Base-by-base conservation (phyloP, 179 eudicot genomes). In the Patellifolia procumbens region DNA sequence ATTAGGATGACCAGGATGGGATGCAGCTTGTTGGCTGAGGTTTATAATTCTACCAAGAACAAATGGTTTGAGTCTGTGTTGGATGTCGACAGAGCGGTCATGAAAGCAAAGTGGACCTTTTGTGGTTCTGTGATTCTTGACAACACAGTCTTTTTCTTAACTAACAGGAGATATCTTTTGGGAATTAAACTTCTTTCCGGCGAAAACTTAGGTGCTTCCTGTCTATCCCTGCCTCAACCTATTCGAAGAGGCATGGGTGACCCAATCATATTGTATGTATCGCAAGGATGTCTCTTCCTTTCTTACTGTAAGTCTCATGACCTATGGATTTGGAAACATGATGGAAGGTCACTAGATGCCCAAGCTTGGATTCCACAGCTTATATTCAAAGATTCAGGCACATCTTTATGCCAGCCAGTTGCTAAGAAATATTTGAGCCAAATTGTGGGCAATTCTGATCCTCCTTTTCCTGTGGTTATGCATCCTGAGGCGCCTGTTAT, bases 351-450 rank as follows among this genome's bases (percentile, higher is more conserved):
- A 31, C 37, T 60, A 60, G 65, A 60, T 31, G 39, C 20, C 35
- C 37, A 60, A 31, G 65, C 37, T 60, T 60, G 65, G 65, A 60
- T 60, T 60, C 65, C 65, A 16, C 65, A 60, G 35, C 65, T 60
- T 29, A 5, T 29, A 29, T 60, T 29, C 39, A 31, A 60, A 29
- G n/a, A 60, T 6, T 31, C 39, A 15, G 65, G 65, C 65, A 29
- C 5, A 31, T 29, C 35, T 29, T 29, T 60, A 29, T 29, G 39
- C 39, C 39, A 29, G 29, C 20, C 65, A 29, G 65, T 29, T 29
- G 65, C 39, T 60, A 15, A 60, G 65, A 31, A 31, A 29, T 60
- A 13, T 13, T 60, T 60, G 7, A 13, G 39, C 39, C 32, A 7
- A 26, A 29, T 6, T 13, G 6, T 13, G 29, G 37, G 7, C 4